phyloP scores from a whole-genome alignment of 116 monocot species.

The Iris pallida region DNA sequence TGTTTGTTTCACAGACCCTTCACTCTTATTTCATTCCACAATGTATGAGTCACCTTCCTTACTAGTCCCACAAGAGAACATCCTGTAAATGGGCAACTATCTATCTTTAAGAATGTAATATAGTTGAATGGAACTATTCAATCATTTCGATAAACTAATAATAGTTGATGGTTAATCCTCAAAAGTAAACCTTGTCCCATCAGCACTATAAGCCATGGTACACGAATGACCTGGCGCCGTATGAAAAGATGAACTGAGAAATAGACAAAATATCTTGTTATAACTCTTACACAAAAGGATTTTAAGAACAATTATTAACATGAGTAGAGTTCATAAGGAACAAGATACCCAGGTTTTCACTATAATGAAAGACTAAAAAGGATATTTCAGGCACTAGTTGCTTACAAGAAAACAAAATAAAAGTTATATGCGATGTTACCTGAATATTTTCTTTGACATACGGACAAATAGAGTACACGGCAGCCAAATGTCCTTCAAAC shows the following conservation, averaged over 20 bases:
- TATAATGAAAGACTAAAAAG: neutral
- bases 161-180: neutral
- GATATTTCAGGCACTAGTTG: neutral
- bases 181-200: conserved; percentile 23
- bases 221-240: conserved; percentile 25
- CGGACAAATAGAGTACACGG: conserved; percentile 74
- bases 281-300: neutral
- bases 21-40: conserved; percentile 31
- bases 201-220: conserved; percentile 29
- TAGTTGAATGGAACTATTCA: neutral
- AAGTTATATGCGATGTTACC: conserved; percentile 29
- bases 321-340: neutral
- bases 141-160: neutral
- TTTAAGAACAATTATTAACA: neutral
- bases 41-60: conserved; percentile 28
- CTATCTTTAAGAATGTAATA: neutral
- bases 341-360: neutral
- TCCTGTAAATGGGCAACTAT: conserved; percentile 15
- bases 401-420: neutral
- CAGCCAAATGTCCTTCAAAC: conserved; percentile 79
- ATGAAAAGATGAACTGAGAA: conserved; percentile 28
- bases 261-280: neutral
- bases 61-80: conserved; percentile 33
- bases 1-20: conserved; percentile 23
- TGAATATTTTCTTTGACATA: conserved; percentile 75